phyloP scores from a whole-genome alignment of 331 rosid genomes.

The Pyrus hybrid region DNA sequence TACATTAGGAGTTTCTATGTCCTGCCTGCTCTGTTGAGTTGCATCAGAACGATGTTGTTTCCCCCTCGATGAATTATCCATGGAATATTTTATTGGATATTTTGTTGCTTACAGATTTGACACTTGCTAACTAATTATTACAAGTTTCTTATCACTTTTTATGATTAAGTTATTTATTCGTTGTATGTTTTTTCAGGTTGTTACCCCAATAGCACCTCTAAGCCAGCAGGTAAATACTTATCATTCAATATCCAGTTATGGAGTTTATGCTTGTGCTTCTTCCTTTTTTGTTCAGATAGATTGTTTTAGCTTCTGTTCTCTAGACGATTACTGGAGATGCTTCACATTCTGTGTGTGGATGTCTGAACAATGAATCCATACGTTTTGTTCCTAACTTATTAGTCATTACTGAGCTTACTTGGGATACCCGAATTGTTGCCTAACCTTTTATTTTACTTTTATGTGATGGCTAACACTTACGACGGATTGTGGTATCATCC shows the following conservation, averaged over 20 bases:
- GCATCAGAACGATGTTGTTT: not conserved
- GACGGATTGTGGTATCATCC: not conserved
- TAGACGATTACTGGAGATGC: not conserved
- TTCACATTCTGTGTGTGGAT: not conserved
- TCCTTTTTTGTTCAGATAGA: not conserved
- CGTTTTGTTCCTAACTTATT: not conserved
- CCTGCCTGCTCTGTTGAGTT: not conserved
- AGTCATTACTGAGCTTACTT: not conserved
- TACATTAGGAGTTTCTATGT: too few relatives aligned
- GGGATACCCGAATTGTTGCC: not conserved
- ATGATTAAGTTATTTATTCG: not conserved
- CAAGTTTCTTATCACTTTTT: not conserved
- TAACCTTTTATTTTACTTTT: not conserved
- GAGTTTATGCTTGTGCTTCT: not conserved
- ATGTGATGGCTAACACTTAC: not conserved
- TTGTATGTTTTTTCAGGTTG: constrained; percentile 59
- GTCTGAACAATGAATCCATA: not conserved
- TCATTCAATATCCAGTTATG: not conserved
- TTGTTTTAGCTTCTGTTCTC: not conserved
- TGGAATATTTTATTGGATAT: not conserved
- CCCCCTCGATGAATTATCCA: too few relatives aligned
- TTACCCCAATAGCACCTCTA: constrained; percentile 94
- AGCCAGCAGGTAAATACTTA: constrained; percentile 78
- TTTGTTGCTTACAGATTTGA: not conserved
- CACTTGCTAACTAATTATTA: not conserved